Base-by-base conservation (phyloP, 2,329 filamentous ascomycete genomes). In the Diaporthe vaccinii region DNA sequence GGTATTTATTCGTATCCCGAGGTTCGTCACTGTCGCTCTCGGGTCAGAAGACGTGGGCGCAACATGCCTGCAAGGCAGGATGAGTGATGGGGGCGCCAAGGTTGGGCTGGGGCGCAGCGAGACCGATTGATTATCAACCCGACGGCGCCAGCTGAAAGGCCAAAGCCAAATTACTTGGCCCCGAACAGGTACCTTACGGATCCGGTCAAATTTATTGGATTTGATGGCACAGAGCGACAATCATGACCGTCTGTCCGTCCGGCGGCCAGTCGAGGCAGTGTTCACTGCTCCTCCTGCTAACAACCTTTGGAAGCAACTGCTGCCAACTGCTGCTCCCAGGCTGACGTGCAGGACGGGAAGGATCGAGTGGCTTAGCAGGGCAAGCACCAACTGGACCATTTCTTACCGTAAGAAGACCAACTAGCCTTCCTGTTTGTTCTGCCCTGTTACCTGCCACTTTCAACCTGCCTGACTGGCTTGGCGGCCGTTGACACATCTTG, bases 41-140 rank as follows among this genome's bases (percentile, higher is more conserved):
- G 70, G 57, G 57, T 62, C 70, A 51, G 7, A 39, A 39, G 28
- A n/a, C 22, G 39, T 39, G 36, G 36, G 36, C 36, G 4, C 36
- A 36, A n/a, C 34, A 65, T 51, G 61, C 61, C 61, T 65, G 61
- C 41, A 46, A 34, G 55, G 59, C 61, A 41, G 61, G 61, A 51
- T 46, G 61, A 41, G 70, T 34, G 22, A 62, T 34, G 44, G 46
- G 46, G 34, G 55, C 34, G 70, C 70, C 70, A 72, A 72, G 70
- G 20, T 53, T 72, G 41, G 61, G 59, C 59, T 65, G 70, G 15
- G 70, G 70, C 70, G 57, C 57, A 61, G 70, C 34, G 34, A 20
- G 22, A 31, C 22, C 25, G 49, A 69, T 28, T 69, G 65, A 55
- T 51, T 44, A 53, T 68, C 62, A 53, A 68, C 6, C n/a, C 15